phyloP scores from a whole-genome alignment of 768 basidiomycete genomes.

The Hypholoma fasciculare region DNA sequence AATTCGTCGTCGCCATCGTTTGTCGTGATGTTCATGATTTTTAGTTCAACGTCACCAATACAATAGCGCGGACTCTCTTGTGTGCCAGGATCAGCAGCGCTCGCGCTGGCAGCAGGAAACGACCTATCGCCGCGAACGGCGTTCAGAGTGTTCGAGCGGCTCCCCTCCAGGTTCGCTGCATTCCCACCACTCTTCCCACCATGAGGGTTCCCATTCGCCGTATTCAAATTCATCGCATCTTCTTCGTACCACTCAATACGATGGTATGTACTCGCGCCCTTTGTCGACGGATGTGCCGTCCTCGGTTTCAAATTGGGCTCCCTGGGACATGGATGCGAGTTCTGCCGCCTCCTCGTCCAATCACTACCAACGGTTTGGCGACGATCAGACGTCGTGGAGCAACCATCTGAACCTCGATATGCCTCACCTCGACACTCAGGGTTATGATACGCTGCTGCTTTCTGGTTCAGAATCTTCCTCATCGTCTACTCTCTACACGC shows the following conservation, averaged over 20 bases:
- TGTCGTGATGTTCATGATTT: background rate
- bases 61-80: conserved; percentile 1
- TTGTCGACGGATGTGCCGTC: conserved; percentile 1
- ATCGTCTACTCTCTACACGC: conserved; percentile 20
- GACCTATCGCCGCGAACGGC: conserved; percentile 2
- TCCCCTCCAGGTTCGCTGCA: background rate
- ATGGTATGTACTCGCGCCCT: background rate
- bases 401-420: conserved; percentile 24
- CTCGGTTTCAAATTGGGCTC: conserved; percentile 12
- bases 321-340: conserved; percentile 19
- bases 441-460: conserved; percentile 27
- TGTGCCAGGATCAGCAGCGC: conserved; percentile 5
- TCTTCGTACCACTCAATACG: background rate
- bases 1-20: background rate
- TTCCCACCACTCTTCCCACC: background rate
- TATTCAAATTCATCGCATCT: background rate
- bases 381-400: conserved; percentile 18
- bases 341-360: conserved; percentile 11
- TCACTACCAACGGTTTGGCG: conserved; percentile 14
- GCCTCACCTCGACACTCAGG: conserved; percentile 23
- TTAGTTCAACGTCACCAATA: conserved; percentile 14
- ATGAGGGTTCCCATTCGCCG: background rate
- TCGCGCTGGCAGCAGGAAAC: conserved; percentile 5
- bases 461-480: conserved; percentile 26
- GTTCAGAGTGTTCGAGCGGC: background rate